Evolutionary conservation across 225 moss, liverwort and hornwort genomes (phyloP), one percentile per base, ranked within the genome.

Genomic region (Physcomitrium patens): DNA sequence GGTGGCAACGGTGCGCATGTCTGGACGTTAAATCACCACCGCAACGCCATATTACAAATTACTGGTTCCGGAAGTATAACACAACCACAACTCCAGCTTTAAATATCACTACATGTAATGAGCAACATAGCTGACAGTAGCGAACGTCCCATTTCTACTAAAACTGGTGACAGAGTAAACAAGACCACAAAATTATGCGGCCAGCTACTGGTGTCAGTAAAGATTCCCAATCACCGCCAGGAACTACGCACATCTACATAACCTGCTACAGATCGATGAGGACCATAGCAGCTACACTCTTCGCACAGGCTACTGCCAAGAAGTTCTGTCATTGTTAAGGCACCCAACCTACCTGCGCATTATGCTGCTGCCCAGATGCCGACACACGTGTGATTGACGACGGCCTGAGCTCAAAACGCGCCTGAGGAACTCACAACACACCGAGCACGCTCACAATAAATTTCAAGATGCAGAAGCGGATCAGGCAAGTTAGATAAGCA

Each of bases 301-400:
- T 71, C 68, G 31, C 1, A 72, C 0, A 69, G 46, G 26, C 71
- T 20, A 73, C 76, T 59, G 49, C 46, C 50, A 47, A 54, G 7
- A 50, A 24, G 26, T 46, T 26, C 58, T 67, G 37, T 45, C 69
- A 63, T 69, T 11, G n/a, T 11, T 49, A 15, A 50, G 70, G 24
- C 81, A 15, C 42, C 68, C 46, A 18, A 47, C 70, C 61, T 80
- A 93, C 90, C 89, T 86, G 87, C 50, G 71, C 77, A 76, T 78
- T 87, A 77, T 86, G 90, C 65, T 90, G 92, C 78, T 80, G 80
- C 74, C 87, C 86, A 71, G 87, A 74, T 71, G 79, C 74, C 67
- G 76, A 73, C 54, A 80, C 76, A 60, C 87, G 80, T 59, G 82
- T 83, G 80, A 87, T 90, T 61, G 76, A 64, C 58, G 66, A 65